These are phyloP conservation scores for Fusarium phyllophilum DNA, from an alignment of 2,329 filamentous ascomycete genomes.

Conservation along the genomic window DNA sequence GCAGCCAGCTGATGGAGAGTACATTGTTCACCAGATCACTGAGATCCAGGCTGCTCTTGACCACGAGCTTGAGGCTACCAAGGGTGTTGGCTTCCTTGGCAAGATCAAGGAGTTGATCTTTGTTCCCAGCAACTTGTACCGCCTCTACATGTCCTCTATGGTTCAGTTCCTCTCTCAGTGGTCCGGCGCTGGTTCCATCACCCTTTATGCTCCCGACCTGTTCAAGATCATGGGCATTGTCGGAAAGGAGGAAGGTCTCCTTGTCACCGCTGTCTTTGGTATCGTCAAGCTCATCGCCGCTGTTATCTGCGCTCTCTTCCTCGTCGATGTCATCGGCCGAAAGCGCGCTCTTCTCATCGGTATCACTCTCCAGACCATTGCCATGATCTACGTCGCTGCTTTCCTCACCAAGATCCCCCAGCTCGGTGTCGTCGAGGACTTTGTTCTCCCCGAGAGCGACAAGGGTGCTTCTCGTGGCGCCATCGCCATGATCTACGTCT, in stretches of 20 bases:
- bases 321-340: conserved; percentile 81
- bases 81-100: conserved; percentile 71
- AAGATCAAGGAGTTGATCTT: conserved; percentile 75
- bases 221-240: conserved; percentile 77
- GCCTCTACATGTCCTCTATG: conserved; percentile 74
- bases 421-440: conserved; percentile 61
- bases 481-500: conserved; percentile 78
- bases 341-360: conserved; percentile 72
- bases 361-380: conserved; percentile 67
- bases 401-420: conserved; percentile 72
- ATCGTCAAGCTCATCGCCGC: conserved; percentile 77
- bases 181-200: conserved; percentile 78
- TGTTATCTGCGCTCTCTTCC: conserved; percentile 77
- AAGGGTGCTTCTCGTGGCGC: conserved; percentile 71
- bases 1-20: conserved; percentile 67
- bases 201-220: conserved; percentile 78
- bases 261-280: conserved; percentile 80
- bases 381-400: conserved; percentile 70
- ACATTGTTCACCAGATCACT: conserved; percentile 69
- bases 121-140: conserved; percentile 75
- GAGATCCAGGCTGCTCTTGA: conserved; percentile 74
- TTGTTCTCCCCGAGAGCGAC: conserved; percentile 58
- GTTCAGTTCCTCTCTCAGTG: conserved; percentile 79
- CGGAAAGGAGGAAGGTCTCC: conserved; percentile 73
- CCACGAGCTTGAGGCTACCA: conserved; percentile 76